Base-by-base conservation (phyloP, 1,139 yeast species). In the Lodderomyces theae region DNA sequence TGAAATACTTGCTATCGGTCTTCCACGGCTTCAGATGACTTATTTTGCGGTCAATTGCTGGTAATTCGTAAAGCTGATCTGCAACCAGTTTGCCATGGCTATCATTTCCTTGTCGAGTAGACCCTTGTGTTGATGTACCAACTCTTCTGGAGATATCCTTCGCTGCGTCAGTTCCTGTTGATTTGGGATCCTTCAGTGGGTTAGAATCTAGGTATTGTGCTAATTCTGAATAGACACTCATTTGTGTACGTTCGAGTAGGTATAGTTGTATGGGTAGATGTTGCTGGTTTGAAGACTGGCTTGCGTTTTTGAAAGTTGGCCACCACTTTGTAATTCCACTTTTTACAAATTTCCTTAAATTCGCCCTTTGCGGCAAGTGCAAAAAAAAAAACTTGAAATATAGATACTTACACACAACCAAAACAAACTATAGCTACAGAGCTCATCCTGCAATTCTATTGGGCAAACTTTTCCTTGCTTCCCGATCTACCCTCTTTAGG, bases 1-100 rank as follows among this genome's bases (percentile, higher is more conserved):
- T 75, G 62, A 88, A 89, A 55, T 80, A 86, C 35, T 77, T 72
- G 2, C 82, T 76, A 53, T 69, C 65, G 17, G 52, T 52, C 42
- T 62, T 66, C 77, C 77, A 72, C 12, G 77, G 77, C 31, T 63
- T 50, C 3, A 53, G 51, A 17, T 50, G 45, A n/a, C 37, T 33
- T 13, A 49, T 18, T 9, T 3, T 21, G n/a, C 42, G 34, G 24
- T 39, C 42, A 21, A 50, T 46, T 33, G 51, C 38, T 22, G 53
- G 52, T 25, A 47, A 34, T 10, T 38, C 28, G 29, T 45, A 47
- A 24, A 47, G 40, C 7, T 40, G 31, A 15, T n/a, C 15, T 17
- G n/a, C 4, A 18, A 28, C 31, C n/a, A 28, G 31, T 15, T 28
- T 28, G 15, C 15, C 31, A 9, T 28, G 31, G 10, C 18, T 28